Conservation (phyloP, 441 rosid species). For the Sinapis alba region DNA sequence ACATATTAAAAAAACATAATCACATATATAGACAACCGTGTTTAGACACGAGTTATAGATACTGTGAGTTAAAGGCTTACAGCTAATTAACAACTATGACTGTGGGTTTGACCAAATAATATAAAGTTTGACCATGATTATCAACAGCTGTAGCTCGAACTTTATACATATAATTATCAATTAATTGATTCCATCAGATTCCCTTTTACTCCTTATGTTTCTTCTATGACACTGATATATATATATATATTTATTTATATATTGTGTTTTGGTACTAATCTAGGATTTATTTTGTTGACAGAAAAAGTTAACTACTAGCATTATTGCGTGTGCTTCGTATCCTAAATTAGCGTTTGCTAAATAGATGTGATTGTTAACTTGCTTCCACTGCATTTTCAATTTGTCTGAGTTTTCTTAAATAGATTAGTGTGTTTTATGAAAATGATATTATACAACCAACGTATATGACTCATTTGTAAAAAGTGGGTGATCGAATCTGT, state of each 20-base stretch:
- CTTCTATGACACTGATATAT: slow-evolving; percentile 18
- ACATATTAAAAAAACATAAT: background rate
- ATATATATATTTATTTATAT: background rate
- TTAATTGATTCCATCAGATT: slow-evolving; percentile 22
- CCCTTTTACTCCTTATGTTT: slow-evolving; percentile 35
- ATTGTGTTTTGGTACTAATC: background rate
- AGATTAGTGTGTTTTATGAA: background rate
- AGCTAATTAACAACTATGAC: slow-evolving; percentile 39
- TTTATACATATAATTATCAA: background rate
- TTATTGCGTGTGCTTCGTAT: background rate
- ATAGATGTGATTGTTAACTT: background rate
- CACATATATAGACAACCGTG: background rate
- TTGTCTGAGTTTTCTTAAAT: background rate
- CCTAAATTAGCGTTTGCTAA: background rate
- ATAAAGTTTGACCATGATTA: slow-evolving; percentile 32
- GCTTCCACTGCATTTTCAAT: background rate
- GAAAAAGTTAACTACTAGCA: background rate
- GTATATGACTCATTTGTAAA: background rate
- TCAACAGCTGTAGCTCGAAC: slow-evolving; percentile 36
- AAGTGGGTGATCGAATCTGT: background rate
- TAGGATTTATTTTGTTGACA: slow-evolving; percentile 21
- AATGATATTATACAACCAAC: background rate
- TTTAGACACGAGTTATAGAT: background rate
- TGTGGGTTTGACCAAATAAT: slow-evolving; percentile 39
- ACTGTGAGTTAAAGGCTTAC: slow-evolving; percentile 29